Conservation (phyloP, 1,139 yeast genomes). For the Yamadazyma jaroonii region DNA sequence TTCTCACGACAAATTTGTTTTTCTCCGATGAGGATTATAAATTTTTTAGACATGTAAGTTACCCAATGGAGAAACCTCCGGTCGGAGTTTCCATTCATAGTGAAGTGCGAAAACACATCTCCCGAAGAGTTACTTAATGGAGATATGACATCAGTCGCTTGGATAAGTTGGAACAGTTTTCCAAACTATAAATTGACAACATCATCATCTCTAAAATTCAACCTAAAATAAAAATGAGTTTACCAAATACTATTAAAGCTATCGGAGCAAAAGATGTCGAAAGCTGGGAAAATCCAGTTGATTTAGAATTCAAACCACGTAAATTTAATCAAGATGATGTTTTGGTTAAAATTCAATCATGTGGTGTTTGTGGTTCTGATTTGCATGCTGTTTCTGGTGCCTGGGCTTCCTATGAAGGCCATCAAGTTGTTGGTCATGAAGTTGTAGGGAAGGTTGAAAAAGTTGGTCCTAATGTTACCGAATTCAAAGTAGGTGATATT, state of each 20-base stretch:
- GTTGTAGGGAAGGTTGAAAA: constrained; percentile 50
- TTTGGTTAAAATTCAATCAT: constrained; percentile 30
- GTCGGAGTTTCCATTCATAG: too few species aligned
- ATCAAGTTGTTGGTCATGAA: constrained; percentile 39
- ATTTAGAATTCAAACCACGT: constrained; percentile 31
- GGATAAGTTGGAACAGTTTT: background rate
- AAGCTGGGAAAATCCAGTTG: constrained; percentile 36
- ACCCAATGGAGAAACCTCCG: too few species aligned
- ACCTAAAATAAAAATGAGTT: constrained; percentile 1
- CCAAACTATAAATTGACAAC: background rate
- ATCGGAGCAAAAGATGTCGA: constrained; percentile 7
- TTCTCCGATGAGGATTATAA: too few species aligned
- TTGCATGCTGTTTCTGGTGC: constrained; percentile 39
- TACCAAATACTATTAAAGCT: background rate
- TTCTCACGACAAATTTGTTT: too few species aligned
- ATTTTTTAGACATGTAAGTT: too few species aligned
- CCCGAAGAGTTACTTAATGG: too few species aligned
- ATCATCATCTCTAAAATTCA: background rate
- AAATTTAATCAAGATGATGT: constrained; percentile 30
- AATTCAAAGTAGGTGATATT: constrained; percentile 51
- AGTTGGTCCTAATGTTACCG: constrained; percentile 35
- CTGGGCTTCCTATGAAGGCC: constrained; percentile 34
- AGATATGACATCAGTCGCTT: too few species aligned
- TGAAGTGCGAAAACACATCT: too few species aligned
- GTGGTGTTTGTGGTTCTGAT: constrained; percentile 44